These are phyloP conservation scores for Teunomyces lycoperdinae DNA, from an alignment of 805 yeast species.

Conservation along the genomic window DNA sequence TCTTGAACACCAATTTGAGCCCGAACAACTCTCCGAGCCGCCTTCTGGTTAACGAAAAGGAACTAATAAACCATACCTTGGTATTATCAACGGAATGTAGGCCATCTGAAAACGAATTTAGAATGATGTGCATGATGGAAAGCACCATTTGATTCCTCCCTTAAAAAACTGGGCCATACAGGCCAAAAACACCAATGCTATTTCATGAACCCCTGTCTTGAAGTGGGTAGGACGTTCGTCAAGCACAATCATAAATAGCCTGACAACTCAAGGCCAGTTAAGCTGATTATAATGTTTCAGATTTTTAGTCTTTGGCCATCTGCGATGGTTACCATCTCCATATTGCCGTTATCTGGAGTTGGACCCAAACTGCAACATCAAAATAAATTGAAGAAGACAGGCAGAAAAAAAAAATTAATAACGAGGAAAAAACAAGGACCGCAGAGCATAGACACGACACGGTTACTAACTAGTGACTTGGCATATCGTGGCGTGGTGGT, in stretches of 20 bases:
- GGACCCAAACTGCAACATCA: not conserved
- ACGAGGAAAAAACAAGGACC: not conserved
- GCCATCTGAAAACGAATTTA: conserved; percentile 21
- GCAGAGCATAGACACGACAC: not conserved
- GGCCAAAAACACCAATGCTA: conserved; percentile 18
- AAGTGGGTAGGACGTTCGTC: conserved; percentile 15
- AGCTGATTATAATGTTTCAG: not conserved
- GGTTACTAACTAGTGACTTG: no score
- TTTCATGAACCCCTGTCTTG: conserved; percentile 23
- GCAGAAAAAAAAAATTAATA: no score
- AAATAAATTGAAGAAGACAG: not conserved
- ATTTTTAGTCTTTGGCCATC: not conserved
- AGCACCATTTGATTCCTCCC: conserved; percentile 36
- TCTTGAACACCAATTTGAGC: conserved; percentile 47
- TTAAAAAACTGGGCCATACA: conserved; percentile 36
- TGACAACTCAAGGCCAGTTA: not conserved
- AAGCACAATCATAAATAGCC: not conserved
- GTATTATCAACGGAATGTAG: conserved; percentile 3
- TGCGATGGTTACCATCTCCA: not conserved
- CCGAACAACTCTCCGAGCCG: conserved; percentile 73
- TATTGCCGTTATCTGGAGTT: not conserved
- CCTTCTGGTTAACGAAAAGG: conserved; percentile 69
- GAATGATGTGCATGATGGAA: conserved; percentile 35
- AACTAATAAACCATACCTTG: conserved; percentile 61
- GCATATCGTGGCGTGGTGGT: no score